These are phyloP conservation scores for Ascobolus immersus DNA, from an alignment of 495 filamentous ascomycete genomes.

Conservation along the genomic window DNA sequence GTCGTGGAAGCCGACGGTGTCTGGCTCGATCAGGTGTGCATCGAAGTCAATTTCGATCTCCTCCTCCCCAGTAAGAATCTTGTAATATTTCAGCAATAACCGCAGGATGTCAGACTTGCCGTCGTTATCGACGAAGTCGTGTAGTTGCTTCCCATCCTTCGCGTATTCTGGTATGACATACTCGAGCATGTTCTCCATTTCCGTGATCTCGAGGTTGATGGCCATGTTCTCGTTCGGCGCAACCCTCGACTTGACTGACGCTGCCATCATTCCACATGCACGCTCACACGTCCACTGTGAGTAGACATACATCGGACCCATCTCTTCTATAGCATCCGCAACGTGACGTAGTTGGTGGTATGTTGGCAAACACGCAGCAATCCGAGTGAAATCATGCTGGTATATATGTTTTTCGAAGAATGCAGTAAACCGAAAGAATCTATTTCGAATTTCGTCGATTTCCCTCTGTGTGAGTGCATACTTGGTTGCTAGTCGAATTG, in stretches of 20 bases:
- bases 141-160: too few relatives aligned
- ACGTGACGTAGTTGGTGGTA: constrained; percentile 6
- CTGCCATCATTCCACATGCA: constrained; percentile 4
- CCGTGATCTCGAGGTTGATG: background rate
- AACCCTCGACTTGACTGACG: background rate
- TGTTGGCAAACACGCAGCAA: constrained; percentile 2
- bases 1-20: too few relatives aligned
- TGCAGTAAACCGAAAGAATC: background rate
- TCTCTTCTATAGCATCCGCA: background rate
- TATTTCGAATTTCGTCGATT: background rate
- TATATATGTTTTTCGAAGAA: constrained; percentile 5
- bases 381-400: background rate
- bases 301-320: constrained; percentile 5
- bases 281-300: constrained; percentile 5
- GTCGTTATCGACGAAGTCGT: too few relatives aligned
- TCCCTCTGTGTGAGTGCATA: background rate
- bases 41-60: too few relatives aligned
- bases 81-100: too few relatives aligned
- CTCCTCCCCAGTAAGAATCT: too few relatives aligned
- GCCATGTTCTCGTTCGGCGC: constrained; percentile 3
- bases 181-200: background rate
- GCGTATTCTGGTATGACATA: too few relatives aligned
- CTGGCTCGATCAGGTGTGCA: too few relatives aligned
- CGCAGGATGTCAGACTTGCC: too few relatives aligned
- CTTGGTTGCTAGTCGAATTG: constrained; percentile 1